Base-by-base conservation (phyloP, 2,329 filamentous ascomycete genomes). In the Cordyceps farinosa region DNA sequence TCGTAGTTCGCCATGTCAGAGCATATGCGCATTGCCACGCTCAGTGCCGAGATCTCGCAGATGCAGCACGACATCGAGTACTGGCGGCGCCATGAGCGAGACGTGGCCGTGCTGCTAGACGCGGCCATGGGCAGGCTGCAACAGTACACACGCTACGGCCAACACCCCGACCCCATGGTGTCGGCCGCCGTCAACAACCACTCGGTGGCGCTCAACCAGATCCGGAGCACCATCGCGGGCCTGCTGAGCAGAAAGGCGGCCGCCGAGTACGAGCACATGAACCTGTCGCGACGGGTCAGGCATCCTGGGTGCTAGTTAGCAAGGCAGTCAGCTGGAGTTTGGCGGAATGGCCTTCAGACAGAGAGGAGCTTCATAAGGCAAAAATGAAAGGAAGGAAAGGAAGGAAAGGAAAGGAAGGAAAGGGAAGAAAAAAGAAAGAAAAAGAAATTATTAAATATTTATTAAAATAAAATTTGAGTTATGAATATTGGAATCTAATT, bases 171-270 rank as follows among this genome's bases (percentile, higher is more conserved):
- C 22, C 56, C 45, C 34, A 30, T 50, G 5, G 32, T 50, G 15
- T 30, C 34, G 3, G 50, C 30, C 1, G 58, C 58, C 5, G 48
- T 61, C 40, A 61, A 61, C 50, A 53, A 47, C 32, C 50, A 54
- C 50, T 27, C 50, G 29, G n/a, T 36, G n/a, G 58, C 50, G 30
- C 50, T 54, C 10, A 61, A 61, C 48, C 9, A n/a, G 11, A 45
- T 61, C 1, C 48, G 42, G 2, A 53, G 30, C 13, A 45, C 10
- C 29, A 29, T 61, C 8, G 13, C n/a, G 6, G 8, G 10, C 5
- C 29, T 54, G n/a, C 30, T 6, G 7, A n/a, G 27, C 4, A 42
- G 22, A 30, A 54, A 38, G n/a, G 29, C 29, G 1, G 22, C 15
- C 3, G 38, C 38, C 1, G 48, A 61, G 30, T 5, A 3, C 22